Conservation (phyloP, 345 rosid genomes). For the Turnera subulata region DNA sequence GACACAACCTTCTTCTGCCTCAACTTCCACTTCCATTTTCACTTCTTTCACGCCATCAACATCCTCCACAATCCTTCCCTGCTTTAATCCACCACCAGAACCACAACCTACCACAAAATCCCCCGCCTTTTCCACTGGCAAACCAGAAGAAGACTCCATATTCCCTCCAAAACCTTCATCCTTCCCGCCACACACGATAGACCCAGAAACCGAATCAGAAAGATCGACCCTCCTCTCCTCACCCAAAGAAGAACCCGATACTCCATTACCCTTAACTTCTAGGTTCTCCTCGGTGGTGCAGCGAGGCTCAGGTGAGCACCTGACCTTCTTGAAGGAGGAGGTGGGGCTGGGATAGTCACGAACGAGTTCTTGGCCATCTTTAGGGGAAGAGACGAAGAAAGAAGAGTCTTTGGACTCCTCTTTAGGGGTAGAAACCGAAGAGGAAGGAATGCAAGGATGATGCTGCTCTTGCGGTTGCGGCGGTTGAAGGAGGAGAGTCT, state of each 20-base stretch:
- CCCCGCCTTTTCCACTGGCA: conserved; percentile 12
- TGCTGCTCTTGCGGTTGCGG: no score
- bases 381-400: conserved; percentile 9
- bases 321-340: conserved; percentile 18
- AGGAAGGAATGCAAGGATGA: conserved; percentile 3
- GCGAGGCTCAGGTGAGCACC: conserved; percentile 15
- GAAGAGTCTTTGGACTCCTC: conserved; percentile 16
- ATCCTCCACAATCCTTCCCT: conserved; percentile 6
- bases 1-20: conserved; percentile 3
- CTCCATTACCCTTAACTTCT: conserved; percentile 26
- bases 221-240: conserved; percentile 9
- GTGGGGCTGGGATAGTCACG: conserved; percentile 21
- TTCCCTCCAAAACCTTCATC: conserved; percentile 17
- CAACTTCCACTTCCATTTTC: conserved; percentile 10
- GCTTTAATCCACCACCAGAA: conserved; percentile 1
- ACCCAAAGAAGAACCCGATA: conserved; percentile 6
- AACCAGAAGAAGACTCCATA: conserved; percentile 8
- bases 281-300: not conserved
- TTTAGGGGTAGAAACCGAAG: not conserved
- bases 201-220: conserved; percentile 25
- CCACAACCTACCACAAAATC: conserved; percentile 9
- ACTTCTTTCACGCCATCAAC: not conserved
- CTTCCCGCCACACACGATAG: not conserved
- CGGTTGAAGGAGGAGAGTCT: conserved; percentile 7
- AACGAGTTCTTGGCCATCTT: conserved; percentile 12